Evolutionary conservation across 495 filamentous ascomycete species (phyloP), one percentile per base, ranked within the genome.

Genomic region (Penicillium lividum): DNA sequence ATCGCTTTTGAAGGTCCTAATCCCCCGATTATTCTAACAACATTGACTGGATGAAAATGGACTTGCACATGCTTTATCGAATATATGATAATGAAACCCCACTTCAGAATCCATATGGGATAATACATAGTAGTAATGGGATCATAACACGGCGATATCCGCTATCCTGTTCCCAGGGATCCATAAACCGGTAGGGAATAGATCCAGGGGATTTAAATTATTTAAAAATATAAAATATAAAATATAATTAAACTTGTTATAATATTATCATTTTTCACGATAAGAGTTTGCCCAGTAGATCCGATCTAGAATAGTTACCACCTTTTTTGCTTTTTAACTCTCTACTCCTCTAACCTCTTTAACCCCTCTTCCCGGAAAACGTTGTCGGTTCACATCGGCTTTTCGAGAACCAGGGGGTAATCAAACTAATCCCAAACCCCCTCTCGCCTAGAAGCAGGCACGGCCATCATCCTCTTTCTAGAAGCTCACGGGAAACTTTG

Each of bases 401-500:
- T 36, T 36, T 15, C 28, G 31, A 30, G 46, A 25, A 4, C 27
- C 15, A 25, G 25, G 25, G 33, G 33, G 27, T 42, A 53, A 29
- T 7, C 22, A 22, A 22, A 22, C 22, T 22, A 22, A 22, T 31
- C n/a, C 30, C 18, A 44, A 28, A 36, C 57, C 64, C 62, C 65
- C 67, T 68, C 65, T 58, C 59, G 43, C 28, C 28, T 34, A 43
- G 42, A 45, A 45, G 40, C 49, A 53, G 40, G 44, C 44, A 55
- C 61, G 64, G 64, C 38, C 49, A 46, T 57, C 54, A 22, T 53
- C 62, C 52, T 59, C 48, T 62, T 70, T 70, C 67, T 70, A 70
- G 67, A 70, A 70, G 67, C 58, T 51, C 59, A 28, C 59, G 42
- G 42, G 34, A 25, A 43, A 55, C 16, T 16, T 34, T 50, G 8